Conservation (phyloP, 2,329 filamentous ascomycete species). For the Verticillium isaacii region DNA sequence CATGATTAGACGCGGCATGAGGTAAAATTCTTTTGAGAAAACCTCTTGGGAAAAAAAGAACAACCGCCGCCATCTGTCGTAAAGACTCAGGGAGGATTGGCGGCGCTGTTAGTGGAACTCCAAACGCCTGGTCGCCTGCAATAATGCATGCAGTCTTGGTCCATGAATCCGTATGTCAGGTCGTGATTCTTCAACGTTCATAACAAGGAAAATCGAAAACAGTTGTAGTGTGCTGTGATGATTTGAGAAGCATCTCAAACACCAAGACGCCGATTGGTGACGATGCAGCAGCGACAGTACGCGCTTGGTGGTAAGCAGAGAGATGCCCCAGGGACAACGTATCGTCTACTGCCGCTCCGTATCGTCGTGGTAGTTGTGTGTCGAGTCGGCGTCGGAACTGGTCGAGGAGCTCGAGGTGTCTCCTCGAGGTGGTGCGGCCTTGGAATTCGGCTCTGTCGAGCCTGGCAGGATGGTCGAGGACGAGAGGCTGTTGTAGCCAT, state of each 20-base stretch:
- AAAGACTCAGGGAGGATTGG: not conserved
- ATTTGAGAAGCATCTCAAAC: not conserved
- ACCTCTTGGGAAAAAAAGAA: constrained; percentile 5
- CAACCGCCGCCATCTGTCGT: not conserved
- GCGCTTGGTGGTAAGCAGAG: not conserved
- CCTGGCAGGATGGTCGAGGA: constrained; percentile 37
- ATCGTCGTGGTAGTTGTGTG: constrained; percentile 11
- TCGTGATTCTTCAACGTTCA: not conserved
- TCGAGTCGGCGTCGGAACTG: constrained; percentile 31
- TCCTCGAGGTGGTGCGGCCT: constrained; percentile 19
- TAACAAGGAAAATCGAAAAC: not conserved
- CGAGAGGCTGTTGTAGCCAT: constrained; percentile 39
- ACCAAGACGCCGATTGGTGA: not conserved
- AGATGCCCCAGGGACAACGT: not conserved
- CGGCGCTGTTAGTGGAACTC: constrained; percentile 6
- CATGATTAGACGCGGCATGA: not conserved
- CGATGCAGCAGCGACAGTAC: not conserved
- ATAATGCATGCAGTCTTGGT: constrained; percentile 12
- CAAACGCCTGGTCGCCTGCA: constrained; percentile 13
- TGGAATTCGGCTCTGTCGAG: constrained; percentile 25
- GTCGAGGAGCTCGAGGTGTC: constrained; percentile 24
- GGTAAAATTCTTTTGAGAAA: not conserved
- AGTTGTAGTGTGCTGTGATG: constrained; percentile 6
- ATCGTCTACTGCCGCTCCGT: constrained; percentile 6
- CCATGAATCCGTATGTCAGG: constrained; percentile 10